phyloP scores from a whole-genome alignment of 805 yeast genomes.

The Pichia exigua region DNA sequence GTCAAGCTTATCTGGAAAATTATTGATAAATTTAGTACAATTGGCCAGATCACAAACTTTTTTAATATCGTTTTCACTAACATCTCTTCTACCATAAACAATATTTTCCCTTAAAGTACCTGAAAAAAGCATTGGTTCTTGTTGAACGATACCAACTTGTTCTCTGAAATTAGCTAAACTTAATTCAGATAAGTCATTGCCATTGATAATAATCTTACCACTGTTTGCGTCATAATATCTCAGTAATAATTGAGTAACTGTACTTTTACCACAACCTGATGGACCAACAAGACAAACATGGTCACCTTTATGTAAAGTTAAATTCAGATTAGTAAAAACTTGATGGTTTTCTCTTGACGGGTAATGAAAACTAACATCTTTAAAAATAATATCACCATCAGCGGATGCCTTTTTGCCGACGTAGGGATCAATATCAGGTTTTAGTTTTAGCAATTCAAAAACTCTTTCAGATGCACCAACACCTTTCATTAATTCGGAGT shows the following conservation, averaged over 20 bases:
- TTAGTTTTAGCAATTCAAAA: constrained; percentile 76
- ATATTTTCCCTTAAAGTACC: constrained; percentile 83
- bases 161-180: constrained; percentile 68
- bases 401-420: constrained; percentile 44
- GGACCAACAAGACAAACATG: constrained; percentile 93
- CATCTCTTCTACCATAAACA: constrained; percentile 61
- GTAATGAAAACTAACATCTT: constrained; percentile 61
- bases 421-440: constrained; percentile 63
- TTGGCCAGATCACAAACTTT: constrained; percentile 66
- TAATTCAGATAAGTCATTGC: constrained; percentile 51
- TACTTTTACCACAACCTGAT: constrained; percentile 94
- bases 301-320: constrained; percentile 68
- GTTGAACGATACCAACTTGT: constrained; percentile 83
- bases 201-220: constrained; percentile 63
- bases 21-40: constrained; percentile 56
- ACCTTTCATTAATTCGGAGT: constrained; percentile 93
- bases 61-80: constrained; percentile 50
- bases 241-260: constrained; percentile 69
- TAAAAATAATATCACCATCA: constrained; percentile 53
- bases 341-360: constrained; percentile 74
- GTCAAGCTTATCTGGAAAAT: constrained; percentile 75
- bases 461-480: constrained; percentile 91
- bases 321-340: constrained; percentile 54
- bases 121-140: constrained; percentile 83
- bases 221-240: constrained; percentile 73